Percentiles rank a stretch among this genome's conserved stretches.
phyloP scores from a whole-genome alignment of 2,329 filamentous ascomycete species.

The Colletotrichum aenigma region DNA sequence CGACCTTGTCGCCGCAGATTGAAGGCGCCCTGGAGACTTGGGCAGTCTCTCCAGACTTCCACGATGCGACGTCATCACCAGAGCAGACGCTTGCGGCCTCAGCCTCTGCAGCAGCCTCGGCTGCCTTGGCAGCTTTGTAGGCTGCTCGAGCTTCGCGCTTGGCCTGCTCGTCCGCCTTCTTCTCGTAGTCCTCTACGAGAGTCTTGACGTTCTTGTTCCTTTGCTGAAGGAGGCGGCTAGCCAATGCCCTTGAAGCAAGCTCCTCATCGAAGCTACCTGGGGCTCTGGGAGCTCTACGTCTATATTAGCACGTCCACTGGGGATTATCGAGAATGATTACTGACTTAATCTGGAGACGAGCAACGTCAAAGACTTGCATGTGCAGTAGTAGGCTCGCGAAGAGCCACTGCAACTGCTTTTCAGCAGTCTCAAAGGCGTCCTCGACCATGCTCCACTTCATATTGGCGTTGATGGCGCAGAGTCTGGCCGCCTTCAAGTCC shows the following conservation, averaged over 20 bases:
- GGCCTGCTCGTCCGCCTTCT: background rate
- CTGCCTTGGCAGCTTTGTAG: background rate
- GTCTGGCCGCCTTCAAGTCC: constrained; percentile 4
- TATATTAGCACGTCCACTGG: no score
- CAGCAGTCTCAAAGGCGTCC: background rate
- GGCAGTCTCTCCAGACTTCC: constrained; percentile 9
- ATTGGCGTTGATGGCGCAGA: background rate
- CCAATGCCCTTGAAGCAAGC: constrained; percentile 6
- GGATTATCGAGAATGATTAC: no score
- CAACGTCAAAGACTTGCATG: constrained; percentile 4
- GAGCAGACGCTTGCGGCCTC: background rate
- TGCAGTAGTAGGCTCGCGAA: background rate
- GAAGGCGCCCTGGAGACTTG: background rate
- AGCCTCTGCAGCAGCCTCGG: background rate
- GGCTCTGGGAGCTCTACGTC: background rate
- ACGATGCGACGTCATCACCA: background rate
- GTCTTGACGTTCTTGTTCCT: background rate
- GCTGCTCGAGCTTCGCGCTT: background rate
- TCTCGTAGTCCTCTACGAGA: background rate
- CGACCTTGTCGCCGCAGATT: background rate
- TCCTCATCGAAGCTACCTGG: constrained; percentile 16
- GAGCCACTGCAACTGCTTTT: background rate
- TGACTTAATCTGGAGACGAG: background rate
- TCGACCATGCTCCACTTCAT: background rate
- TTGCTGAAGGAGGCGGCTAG: background rate